Evolutionary conservation across 495 filamentous ascomycete species (phyloP).

Genomic region (Achaetomiella virescens): DNA sequence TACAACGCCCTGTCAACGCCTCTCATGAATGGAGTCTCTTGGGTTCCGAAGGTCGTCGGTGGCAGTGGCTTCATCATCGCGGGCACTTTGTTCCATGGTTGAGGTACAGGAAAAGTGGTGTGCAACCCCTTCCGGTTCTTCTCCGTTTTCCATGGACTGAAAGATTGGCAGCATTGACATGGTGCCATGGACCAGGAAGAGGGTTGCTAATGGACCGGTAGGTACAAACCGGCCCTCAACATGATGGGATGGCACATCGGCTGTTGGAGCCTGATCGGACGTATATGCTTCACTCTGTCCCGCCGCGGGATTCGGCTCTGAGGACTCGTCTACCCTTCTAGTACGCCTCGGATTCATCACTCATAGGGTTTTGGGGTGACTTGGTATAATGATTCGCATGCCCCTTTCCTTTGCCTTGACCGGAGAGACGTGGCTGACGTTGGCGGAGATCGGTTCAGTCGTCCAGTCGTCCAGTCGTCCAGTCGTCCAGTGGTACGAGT

Average conservation of each 20-base stretch:
- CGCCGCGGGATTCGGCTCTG: constrained; percentile 48
- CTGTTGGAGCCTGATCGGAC: constrained; percentile 43
- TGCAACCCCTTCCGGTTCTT: background rate
- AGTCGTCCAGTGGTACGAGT: constrained; percentile 1
- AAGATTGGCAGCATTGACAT: too few relatives aligned
- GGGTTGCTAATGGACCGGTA: background rate
- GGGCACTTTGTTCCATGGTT: constrained; percentile 55
- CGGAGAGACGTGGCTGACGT: background rate
- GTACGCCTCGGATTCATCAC: constrained; percentile 56
- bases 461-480: too few relatives aligned
- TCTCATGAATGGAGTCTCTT: constrained; percentile 51
- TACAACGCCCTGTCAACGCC: constrained; percentile 30
- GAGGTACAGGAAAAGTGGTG: constrained; percentile 62
- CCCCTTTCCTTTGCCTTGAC: too few relatives aligned
- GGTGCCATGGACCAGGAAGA: background rate
- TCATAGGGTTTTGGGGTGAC: constrained; percentile 66
- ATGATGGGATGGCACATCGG: constrained; percentile 53
- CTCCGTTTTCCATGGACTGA: too few relatives aligned
- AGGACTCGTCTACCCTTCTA: constrained; percentile 40
- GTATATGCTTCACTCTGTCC: constrained; percentile 63
- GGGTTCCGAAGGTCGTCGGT: constrained; percentile 63
- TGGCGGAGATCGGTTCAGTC: background rate
- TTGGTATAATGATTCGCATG: constrained; percentile 31
- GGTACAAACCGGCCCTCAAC: constrained; percentile 48
- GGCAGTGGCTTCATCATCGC: constrained; percentile 59